A percentile compares a stretch with the other conserved stretches of the same genome.
Evolutionary conservation across 257 asterid species (phyloP).

Genomic region (Paraleonurus japonicus): DNA sequence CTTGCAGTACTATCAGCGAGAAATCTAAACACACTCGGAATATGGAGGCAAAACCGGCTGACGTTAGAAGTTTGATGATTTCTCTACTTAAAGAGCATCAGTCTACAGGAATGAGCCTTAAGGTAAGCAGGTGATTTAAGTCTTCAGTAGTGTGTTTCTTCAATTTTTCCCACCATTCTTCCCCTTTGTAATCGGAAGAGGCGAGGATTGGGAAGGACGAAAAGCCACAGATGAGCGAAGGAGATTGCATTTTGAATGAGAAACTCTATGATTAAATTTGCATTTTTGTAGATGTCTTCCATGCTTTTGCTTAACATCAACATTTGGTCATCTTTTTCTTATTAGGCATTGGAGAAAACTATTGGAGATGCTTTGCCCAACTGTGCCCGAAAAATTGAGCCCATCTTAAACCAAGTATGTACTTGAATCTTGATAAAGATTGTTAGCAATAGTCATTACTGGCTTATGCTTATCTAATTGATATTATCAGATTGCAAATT

Average conservation of each 20-base stretch:
- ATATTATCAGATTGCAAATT: slow-evolving; percentile 64
- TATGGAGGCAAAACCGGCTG: slow-evolving; percentile 48
- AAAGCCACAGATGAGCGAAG: not conserved
- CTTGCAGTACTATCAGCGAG: slow-evolving; percentile 39
- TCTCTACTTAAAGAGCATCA: slow-evolving; percentile 72
- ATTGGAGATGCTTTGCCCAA: slow-evolving; percentile 73
- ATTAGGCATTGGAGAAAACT: slow-evolving; percentile 90
- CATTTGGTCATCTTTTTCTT: slow-evolving; percentile 22
- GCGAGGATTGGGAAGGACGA: slow-evolving; percentile 1
- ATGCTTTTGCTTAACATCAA: slow-evolving; percentile 10
- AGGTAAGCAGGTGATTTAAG: slow-evolving; percentile 47
- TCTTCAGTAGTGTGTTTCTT: slow-evolving; percentile 20
- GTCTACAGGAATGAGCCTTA: slow-evolving; percentile 76
- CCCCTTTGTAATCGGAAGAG: not conserved
- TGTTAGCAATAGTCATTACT: slow-evolving; percentile 9
- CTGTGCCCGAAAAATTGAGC: slow-evolving; percentile 67
- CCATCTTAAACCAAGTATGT: slow-evolving; percentile 79
- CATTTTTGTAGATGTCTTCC: slow-evolving; percentile 16
- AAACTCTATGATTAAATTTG: not conserved
- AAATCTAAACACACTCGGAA: slow-evolving; percentile 43
- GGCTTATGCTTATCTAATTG: slow-evolving; percentile 24
- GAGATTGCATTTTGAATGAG: slow-evolving; percentile 21
- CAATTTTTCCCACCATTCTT: not conserved
- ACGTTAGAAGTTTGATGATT: slow-evolving; percentile 64
- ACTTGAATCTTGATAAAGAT: slow-evolving; percentile 17